Evolutionary conservation across 306 rosid species (phyloP), one percentile per base, ranked within the genome.

Genomic region (Medicago arabica): DNA sequence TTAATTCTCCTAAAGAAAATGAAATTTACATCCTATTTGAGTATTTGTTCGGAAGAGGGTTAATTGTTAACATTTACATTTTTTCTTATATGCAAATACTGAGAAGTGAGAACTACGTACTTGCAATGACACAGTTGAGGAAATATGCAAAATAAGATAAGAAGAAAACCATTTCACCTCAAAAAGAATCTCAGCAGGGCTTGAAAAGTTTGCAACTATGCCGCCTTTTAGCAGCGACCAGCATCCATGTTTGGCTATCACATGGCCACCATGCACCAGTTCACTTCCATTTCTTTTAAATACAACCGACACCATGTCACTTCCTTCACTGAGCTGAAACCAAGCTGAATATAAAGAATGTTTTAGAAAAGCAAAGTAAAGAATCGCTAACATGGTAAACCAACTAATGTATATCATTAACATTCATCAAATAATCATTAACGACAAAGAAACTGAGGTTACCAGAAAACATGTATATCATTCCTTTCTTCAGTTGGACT

Each of bases 221-320:
- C 97, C 97, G 1, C 97, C 97, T 86, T 86, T 91, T 23, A 91
- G 84, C 51, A 87, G 75, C 19, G 78, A 80, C 97, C 97, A 91
- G 62, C 95, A 91, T 36, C 97, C 92, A 54, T 84, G 81, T 12
- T 83, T 82, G 31, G 91, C 92, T 34, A 68, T 71, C 34, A 82
- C 88, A 7, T 75, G 77, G 1, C 95, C 97, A 63, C 87, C 91
- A 58, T 67, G 67, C 36, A 80, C 69, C 69, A 69, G 23, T 34
- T 81, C 77, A 40, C 84, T 74, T 31, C 77, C 83, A 11, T 76
- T 58, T 10, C 51, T 75, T 78, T 64, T 87, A 25, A 89, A 84
- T 11, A 89, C n/a, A 71, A 85, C 91, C 9, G 84, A 80, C 17
- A 91, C 88, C 21, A 6, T 80, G 62, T 87, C 92, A 80, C 75